phyloP scores from a whole-genome alignment of 768 basidiomycete species.

The Tylopilus rubrobrunneus region DNA sequence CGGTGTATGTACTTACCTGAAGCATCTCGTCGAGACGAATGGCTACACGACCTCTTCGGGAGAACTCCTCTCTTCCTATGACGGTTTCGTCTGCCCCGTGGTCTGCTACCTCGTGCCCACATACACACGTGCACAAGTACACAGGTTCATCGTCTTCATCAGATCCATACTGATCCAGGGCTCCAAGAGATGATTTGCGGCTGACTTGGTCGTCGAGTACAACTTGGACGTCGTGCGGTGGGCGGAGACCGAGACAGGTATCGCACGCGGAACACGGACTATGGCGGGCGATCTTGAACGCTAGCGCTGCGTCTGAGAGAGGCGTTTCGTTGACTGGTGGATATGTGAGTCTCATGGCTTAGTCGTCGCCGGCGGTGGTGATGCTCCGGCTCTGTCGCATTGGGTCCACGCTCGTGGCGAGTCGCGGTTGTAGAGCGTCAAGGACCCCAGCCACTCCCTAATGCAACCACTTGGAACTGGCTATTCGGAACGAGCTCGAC shows the following conservation, averaged over 20 bases:
- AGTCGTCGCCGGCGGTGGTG: neutral
- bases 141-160: constrained; percentile 58
- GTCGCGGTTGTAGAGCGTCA: too few species aligned
- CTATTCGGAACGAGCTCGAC: too few species aligned
- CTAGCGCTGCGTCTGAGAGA: constrained; percentile 47
- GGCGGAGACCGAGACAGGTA: constrained; percentile 68
- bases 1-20: constrained; percentile 45
- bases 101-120: constrained; percentile 60
- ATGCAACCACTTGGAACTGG: too few species aligned
- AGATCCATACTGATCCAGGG: constrained; percentile 63
- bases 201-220: constrained; percentile 46
- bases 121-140: constrained; percentile 62
- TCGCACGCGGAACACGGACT: constrained; percentile 64
- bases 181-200: constrained; percentile 46
- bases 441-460: too few species aligned
- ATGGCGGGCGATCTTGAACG: constrained; percentile 83
- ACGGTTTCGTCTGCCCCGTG: constrained; percentile 63
- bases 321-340: constrained; percentile 54
- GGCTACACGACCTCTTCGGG: constrained; percentile 70
- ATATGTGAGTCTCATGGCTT: constrained; percentile 60
- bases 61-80: constrained; percentile 60
- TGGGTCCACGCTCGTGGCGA: too few species aligned
- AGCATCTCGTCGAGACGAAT: constrained; percentile 78
- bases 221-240: constrained; percentile 54
- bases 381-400: neutral